These are phyloP conservation scores for Colletotrichum gigasporum DNA, from an alignment of 2,329 filamentous ascomycete genomes.

Conservation along the genomic window DNA sequence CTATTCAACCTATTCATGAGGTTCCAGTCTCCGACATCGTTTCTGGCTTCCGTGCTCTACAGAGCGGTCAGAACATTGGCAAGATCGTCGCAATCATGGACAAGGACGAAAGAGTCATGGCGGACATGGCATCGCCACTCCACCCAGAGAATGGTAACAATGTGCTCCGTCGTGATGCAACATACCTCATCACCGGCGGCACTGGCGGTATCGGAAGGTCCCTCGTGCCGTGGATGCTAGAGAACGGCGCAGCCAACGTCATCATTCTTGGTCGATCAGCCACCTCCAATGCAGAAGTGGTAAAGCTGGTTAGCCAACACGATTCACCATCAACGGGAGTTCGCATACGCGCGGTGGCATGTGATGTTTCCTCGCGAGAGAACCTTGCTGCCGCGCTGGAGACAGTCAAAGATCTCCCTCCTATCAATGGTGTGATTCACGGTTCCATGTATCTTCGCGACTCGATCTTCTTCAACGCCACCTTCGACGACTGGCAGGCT, in stretches of 20 bases:
- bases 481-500: not conserved
- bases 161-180: too few relatives aligned
- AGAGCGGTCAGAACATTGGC: not conserved
- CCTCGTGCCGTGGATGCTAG: not conserved
- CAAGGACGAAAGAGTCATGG: not conserved
- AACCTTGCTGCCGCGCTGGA: too few relatives aligned
- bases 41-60: not conserved
- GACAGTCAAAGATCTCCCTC: too few relatives aligned
- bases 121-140: not conserved
- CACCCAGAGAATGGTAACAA: too few relatives aligned
- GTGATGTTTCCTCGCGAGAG: too few relatives aligned
- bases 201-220: not conserved
- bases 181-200: constrained; percentile 45
- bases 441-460: not conserved
- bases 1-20: not conserved
- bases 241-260: not conserved
- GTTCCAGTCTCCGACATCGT: not conserved
- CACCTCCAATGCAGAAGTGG: too few relatives aligned
- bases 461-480: not conserved
- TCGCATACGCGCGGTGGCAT: too few relatives aligned
- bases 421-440: too few relatives aligned
- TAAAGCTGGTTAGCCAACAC: too few relatives aligned
- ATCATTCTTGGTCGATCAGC: constrained; percentile 1
- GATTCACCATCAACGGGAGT: too few relatives aligned
- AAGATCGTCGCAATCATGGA: not conserved